Base-by-base conservation (phyloP, 2,329 filamentous ascomycete species). In the Dryadomyces sulphureus region DNA sequence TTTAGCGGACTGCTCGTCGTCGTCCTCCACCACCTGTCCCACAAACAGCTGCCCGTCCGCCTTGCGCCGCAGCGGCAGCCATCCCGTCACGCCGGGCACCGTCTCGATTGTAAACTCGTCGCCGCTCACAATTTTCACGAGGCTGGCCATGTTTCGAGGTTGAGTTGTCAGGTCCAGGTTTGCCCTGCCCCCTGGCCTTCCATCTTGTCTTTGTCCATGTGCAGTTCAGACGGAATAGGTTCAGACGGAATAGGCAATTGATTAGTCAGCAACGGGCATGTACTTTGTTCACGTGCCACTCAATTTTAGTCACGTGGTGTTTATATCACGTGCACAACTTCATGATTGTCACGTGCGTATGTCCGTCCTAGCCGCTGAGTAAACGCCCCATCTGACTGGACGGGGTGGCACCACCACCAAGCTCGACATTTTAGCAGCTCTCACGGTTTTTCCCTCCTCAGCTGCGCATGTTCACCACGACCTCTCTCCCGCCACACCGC, bases 111-210 rank as follows among this genome's bases (percentile, higher is more conserved):
- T 21, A 32, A 36, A 46, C 8, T 41, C 20, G 21, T 46, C n/a
- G 20, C 24, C 16, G 17, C 16, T 68, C 47, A 73, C 58, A 24
- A 73, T 52, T 40, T 58, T 55, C 16, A 56, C 50, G 9, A 45
- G 24, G 20, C 20, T 7, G 6, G 19, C 19, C 41, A 43, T 43
- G 12, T 11, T 21, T n/a, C 7, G 24, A 6, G 11, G 27, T 17
- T 42, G n/a, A 34, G 3, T 39, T 3, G 6, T 16, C 7, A 3
- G 7, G 3, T 21, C 16, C 9, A 32, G 16, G 27, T 32, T 9
- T 14, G 27, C 11, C 27, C 27, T 32, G 27, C 16, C 4, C n/a
- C n/a, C n/a, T n/a, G n/a, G n/a, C n/a, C n/a, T n/a, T 32, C 27
- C 27, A 32, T 32, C 27, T 32, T 32, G 27, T 12, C 5, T 14